Evolutionary conservation across 164 flowering plant species (phyloP), one percentile per base, ranked within the genome.

Genomic region (Piper betle): DNA sequence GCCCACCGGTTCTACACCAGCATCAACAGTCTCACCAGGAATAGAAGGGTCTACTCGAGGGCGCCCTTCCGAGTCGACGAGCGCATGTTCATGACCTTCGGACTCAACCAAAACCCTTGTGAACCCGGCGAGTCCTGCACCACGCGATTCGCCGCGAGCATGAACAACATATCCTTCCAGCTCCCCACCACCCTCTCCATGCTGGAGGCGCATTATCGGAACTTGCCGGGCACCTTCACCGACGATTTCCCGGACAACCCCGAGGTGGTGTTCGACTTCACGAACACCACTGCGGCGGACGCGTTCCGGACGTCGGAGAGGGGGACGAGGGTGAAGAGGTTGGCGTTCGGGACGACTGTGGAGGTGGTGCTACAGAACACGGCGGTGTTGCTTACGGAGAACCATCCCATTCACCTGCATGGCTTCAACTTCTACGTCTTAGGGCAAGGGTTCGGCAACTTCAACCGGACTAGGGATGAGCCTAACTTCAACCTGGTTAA

Each of bases 361-460:
- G 73, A 89, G 77, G 72, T 89, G 6, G 82, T 89, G 60, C n/a
- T 87, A 19, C 97, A 89, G 72, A 78, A 86, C 75, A 89, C 96
- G 1, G 84, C 87, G 0, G 20, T 86, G 15, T 0, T 84, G 3
- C 64, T 56, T 4, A 46, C 66, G 4, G 91, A 89, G 68, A 86
- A 79, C 64, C 91, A 87, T 59, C 95, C 89, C 2, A 80, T 87
- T 0, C 91, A 87, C 56, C 52, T 86, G 5, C 96, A 88, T 20
- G 89, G 93, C 2, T 79, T 69, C 65, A 75, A 84, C 53, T 88
- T 88, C 74, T 71, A 77, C 59, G 83, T 88, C 0, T 37, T 86
- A 70, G 96, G 80, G 5, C 87, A 83, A 68, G 96, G 96, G 3
- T 86, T 85, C 53, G 97, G 97, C 10, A 89, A 85, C 53, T 89